Base-by-base conservation (phyloP, 768 basidiomycete species). In the Amanita exitialis region DNA sequence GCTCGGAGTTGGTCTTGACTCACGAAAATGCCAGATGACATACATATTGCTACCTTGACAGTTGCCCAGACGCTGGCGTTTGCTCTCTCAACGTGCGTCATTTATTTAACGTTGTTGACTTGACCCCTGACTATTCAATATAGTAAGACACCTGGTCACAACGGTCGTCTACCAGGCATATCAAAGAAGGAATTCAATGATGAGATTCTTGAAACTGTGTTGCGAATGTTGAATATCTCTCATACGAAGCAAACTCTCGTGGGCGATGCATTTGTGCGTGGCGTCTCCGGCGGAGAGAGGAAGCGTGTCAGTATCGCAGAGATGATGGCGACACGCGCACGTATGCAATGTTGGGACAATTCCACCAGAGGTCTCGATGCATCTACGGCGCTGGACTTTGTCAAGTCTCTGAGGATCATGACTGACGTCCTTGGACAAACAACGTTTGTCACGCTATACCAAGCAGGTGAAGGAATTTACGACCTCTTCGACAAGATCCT, bases 331-430 rank as follows among this genome's bases (percentile, higher is more conserved):
- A 86, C 83, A 2, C 80, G 86, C 46, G 86, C 87, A 9, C 81
- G 82, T 32, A 77, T 90, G 6, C 83, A 90, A 57, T 82, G 80
- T 55, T 90, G 87, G 83, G 87, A 91, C 62, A 90, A 86, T 64
- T 83, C 83, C 0, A 91, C 89, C 2, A 73, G 85, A 44, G 87
- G 89, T 15, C 69, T 90, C 45, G 87, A 90, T 55, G 88, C 90
- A 0, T 89, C 88, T 2, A 94, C 91, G 6, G 91, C 91, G 1
- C 72, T 92, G 44, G 92, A 95, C 61, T 94, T 89, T 57, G 79
- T 78, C 51, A 87, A 80, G 65, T 81, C 82, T 37, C 67, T 95
- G 48, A 76, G 90, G 15, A 70, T 90, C 32, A 80, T 89, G 74
- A 92, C 92, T 15, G 90, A 95, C 59, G 67, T 90, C n/a, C 73